Evolutionary conservation across 2,329 filamentous ascomycete species (phyloP), one percentile per base, ranked within the genome.

Genomic region (Calonectria multiphialidica): DNA sequence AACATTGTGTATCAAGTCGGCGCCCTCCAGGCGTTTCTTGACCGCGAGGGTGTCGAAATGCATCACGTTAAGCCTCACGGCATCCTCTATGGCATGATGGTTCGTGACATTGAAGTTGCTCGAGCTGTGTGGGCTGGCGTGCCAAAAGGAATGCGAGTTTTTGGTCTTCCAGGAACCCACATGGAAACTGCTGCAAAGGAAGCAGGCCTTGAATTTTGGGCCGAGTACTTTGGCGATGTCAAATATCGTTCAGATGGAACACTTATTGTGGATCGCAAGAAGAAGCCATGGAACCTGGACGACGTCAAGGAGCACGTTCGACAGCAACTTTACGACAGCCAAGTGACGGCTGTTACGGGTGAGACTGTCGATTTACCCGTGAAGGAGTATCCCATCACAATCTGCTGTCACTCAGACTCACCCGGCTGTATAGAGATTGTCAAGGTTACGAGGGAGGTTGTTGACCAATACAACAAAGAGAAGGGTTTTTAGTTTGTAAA

Each of bases 321-420:
- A n/a, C 81, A 85, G 73, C 85, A 87, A 75, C 73, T 87, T 9
- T 81, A 83, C 49, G 81, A 84, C 6, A 80, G 83, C 55, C 82
- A 82, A 2, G 85, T 86, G 12, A 86, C 82, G 1, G 84, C 84
- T 6, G 81, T 82, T 5, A 84, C 86, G 68, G 86, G 85, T 0
- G 82, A 81, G 65, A 76, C 79, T 1, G 82, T 86, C 3, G 75
- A 80, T 49, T 72, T 87, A 53, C 83, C 82, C 0, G 74, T 87
- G 6, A 84, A 85, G 72, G 81, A 84, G 28, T 84, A 87, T 66
- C 83, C 82, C 0, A 72, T 86, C 7, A 84, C 84, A 13, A 80
- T 87, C 23, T 88, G 86, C 64, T 87, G 85, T 71, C 86, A 88
- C 74, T 87, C 85, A 0, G 86, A 88, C 72, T 85, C 83, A 3